Evolutionary conservation across 331 rosid species (phyloP), one percentile per base, ranked within the genome.

Genomic region (Prunus yedoensis): DNA sequence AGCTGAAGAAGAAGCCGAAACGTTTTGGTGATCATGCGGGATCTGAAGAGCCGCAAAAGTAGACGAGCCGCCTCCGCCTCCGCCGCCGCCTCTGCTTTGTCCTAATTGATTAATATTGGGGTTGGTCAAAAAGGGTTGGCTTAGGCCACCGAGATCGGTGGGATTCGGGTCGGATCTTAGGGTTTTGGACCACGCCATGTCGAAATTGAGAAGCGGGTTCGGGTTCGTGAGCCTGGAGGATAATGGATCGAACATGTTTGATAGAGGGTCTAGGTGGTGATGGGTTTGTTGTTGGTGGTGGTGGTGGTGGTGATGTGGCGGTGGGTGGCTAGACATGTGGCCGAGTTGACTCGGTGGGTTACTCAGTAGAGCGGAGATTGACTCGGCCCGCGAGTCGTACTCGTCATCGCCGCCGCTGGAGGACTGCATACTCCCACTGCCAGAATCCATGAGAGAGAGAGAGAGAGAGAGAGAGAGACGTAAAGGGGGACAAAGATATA

Each of bases 331-430:
- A 38, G 70, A 9, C 80, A 81, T 79, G 74, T 84, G 38, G 38
- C 53, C 75, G 27, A 76, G 45, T 66, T 75, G 80, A 63, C 18
- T n/a, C 0, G 56, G 21, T 3, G 81, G 69, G 57, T 47, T 66
- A 67, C 60, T 75, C 76, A 84, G 76, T 61, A 85, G 82, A 23
- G 88, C 76, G 0, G 99, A 83, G 79, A 87, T 69, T 23, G 93
- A 87, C 27, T 88, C 92, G 41, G 84, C 87, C 80, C 92, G 92
- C 86, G 97, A 95, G 43, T 95, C 97, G 67, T 86, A 90, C 86
- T 95, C 99, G 14, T 95, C 97, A 2, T 90, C 99, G 46, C 88
- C 97, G 56, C 97, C 91, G 49, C 99, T 95, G 1, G 97, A 92
- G 17, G 99, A 95, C 50, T 90, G 97, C 80, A 95, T 80, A 76